Evolutionary conservation across 1,284 basidiomycete species (phyloP).

Genomic region (Microbotryum intermedium): DNA sequence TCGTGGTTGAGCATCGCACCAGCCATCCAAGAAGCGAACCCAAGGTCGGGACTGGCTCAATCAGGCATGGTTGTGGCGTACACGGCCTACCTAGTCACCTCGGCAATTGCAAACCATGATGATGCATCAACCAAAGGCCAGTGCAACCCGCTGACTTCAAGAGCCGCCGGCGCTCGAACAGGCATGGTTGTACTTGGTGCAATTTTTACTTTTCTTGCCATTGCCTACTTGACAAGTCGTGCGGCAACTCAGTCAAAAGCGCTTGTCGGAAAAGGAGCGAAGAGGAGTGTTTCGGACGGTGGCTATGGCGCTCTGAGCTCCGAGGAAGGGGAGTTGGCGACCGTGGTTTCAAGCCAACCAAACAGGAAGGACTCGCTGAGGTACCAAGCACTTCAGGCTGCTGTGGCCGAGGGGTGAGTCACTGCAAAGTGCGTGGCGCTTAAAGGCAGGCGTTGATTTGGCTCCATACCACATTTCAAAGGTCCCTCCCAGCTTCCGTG

Average conservation of each 20-base stretch:
- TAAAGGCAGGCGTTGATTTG: not conserved
- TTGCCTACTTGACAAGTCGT: slow-evolving; percentile 91
- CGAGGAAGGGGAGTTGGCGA: slow-evolving; percentile 51
- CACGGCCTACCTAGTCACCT: slow-evolving; percentile 91
- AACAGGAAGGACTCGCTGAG: slow-evolving; percentile 74
- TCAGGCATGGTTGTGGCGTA: slow-evolving; percentile 94
- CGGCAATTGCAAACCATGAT: slow-evolving; percentile 86
- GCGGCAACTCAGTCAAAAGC: slow-evolving; percentile 92
- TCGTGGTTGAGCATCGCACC: slow-evolving; percentile 80
- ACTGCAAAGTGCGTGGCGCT: not conserved
- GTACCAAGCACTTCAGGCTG: slow-evolving; percentile 89
- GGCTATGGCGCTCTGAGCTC: slow-evolving; percentile 12
- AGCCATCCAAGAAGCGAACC: slow-evolving; percentile 82
- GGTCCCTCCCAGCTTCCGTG: slow-evolving; percentile 73
- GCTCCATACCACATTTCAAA: not conserved
- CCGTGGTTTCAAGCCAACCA: slow-evolving; percentile 73
- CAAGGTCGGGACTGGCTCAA: slow-evolving; percentile 89
- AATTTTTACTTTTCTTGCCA: slow-evolving; percentile 92
- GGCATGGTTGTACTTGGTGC: slow-evolving; percentile 87
- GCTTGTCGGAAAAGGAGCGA: slow-evolving; percentile 63
- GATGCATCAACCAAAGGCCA: slow-evolving; percentile 49
- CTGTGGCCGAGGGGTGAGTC: slow-evolving; percentile 81
- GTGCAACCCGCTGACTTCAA: slow-evolving; percentile 76
- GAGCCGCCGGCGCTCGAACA: slow-evolving; percentile 61
- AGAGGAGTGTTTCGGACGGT: slow-evolving; percentile 27